phyloP scores from a whole-genome alignment of 306 rosid species.

The Ormosia semicastrata region DNA sequence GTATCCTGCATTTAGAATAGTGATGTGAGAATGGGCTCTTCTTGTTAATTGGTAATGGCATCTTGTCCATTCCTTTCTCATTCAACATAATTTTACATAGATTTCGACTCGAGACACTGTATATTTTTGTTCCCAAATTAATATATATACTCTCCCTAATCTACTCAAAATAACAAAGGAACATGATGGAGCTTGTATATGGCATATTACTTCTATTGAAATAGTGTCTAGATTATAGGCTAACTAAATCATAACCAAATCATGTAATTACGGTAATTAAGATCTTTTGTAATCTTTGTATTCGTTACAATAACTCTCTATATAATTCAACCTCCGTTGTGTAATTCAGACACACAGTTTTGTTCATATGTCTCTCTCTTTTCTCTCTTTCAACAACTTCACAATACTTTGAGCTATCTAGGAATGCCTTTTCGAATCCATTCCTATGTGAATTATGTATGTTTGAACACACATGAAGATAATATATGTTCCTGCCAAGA shows the following conservation, averaged over 20 bases:
- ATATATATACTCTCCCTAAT: background rate
- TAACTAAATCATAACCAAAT: no score
- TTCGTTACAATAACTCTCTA: no score
- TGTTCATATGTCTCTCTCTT: no score
- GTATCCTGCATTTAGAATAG: background rate
- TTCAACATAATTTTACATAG: background rate
- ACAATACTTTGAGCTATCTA: background rate
- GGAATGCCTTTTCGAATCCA: background rate
- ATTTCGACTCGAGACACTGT: background rate
- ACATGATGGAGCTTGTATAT: background rate
- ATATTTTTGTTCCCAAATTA: background rate
- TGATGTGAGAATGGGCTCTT: background rate
- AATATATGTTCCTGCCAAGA: background rate
- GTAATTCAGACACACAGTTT: no score
- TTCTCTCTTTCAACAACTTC: no score
- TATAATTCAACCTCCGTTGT: no score
- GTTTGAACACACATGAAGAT: background rate
- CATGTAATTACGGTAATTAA: no score
- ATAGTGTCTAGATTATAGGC: no score
- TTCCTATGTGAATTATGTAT: background rate
- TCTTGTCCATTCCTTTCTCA: background rate
- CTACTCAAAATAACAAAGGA: background rate
- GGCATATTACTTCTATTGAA: no score
- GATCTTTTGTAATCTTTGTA: no score
- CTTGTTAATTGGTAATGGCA: background rate